These are phyloP conservation scores for Candida multigemmis DNA, from an alignment of 805 yeast genomes.

Conservation along the genomic window DNA sequence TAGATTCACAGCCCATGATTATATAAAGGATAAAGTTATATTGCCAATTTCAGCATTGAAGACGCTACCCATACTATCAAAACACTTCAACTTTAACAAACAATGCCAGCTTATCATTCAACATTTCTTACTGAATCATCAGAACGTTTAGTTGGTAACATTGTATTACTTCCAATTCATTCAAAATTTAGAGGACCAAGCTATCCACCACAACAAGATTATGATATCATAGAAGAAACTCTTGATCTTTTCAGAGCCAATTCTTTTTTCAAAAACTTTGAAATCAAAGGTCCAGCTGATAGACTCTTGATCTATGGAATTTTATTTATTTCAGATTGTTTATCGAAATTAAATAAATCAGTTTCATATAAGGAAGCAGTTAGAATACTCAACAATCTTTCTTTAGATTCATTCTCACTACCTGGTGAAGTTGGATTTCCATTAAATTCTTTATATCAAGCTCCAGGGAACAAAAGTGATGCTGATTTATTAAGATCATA, in stretches of 20 bases:
- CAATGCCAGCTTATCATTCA: slow-evolving; percentile 67
- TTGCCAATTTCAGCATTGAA: too few relatives aligned
- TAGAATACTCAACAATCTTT: slow-evolving; percentile 67
- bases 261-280: slow-evolving; percentile 93
- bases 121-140: slow-evolving; percentile 59
- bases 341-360: slow-evolving; percentile 47
- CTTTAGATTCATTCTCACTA: slow-evolving; percentile 78
- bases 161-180: slow-evolving; percentile 76
- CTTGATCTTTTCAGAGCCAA: slow-evolving; percentile 91
- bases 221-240: slow-evolving; percentile 88
- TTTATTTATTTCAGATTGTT: slow-evolving; percentile 77
- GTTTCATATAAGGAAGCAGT: slow-evolving; percentile 51
- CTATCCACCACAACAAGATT: slow-evolving; percentile 58
- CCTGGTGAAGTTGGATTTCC: slow-evolving; percentile 98
- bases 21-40: too few relatives aligned
- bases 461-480: slow-evolving; percentile 69
- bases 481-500: slow-evolving; percentile 74
- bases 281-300: slow-evolving; percentile 92
- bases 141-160: slow-evolving; percentile 64
- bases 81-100: too few relatives aligned
- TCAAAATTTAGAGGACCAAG: slow-evolving; percentile 89
- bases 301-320: slow-evolving; percentile 91
- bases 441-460: slow-evolving; percentile 64
- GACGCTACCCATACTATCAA: too few relatives aligned
- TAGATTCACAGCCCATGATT: too few relatives aligned